These are phyloP conservation scores for Chaetomium fimeti DNA, from an alignment of 495 filamentous ascomycete genomes.

Conservation along the genomic window DNA sequence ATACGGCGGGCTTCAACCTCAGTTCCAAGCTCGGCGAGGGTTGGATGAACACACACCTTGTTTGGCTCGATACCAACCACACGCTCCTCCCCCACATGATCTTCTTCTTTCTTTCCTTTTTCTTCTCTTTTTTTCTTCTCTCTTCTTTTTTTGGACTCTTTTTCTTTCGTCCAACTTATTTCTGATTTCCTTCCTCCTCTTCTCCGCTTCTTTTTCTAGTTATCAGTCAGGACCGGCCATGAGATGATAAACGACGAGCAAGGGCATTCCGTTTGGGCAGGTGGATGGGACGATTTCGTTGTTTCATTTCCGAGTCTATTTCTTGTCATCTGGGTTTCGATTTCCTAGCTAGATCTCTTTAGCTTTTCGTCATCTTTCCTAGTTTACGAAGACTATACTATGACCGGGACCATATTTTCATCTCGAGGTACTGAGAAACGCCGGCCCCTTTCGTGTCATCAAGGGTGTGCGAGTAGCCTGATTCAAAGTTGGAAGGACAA, in stretches of 20 bases:
- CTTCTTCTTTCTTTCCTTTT: background rate
- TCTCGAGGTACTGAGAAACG: no score
- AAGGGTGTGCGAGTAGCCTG: background rate
- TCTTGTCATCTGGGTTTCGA: background rate
- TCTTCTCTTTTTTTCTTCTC: background rate
- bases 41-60: background rate
- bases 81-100: background rate
- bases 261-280: no score
- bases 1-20: no score
- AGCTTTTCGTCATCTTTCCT: background rate
- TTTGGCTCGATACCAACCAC: background rate
- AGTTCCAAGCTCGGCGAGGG: no score
- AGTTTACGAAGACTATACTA: background rate
- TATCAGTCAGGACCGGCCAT: no score
- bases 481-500: background rate
- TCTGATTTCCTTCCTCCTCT: background rate
- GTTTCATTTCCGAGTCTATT: background rate
- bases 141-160: background rate
- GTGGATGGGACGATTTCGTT: background rate
- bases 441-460: no score
- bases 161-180: background rate
- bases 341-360: constrained; percentile 2
- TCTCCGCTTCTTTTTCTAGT: background rate
- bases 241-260: no score
- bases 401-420: background rate